These are phyloP conservation scores for Schrenkiella parvula DNA, from an alignment of 345 rosid genomes.

Conservation along the genomic window DNA sequence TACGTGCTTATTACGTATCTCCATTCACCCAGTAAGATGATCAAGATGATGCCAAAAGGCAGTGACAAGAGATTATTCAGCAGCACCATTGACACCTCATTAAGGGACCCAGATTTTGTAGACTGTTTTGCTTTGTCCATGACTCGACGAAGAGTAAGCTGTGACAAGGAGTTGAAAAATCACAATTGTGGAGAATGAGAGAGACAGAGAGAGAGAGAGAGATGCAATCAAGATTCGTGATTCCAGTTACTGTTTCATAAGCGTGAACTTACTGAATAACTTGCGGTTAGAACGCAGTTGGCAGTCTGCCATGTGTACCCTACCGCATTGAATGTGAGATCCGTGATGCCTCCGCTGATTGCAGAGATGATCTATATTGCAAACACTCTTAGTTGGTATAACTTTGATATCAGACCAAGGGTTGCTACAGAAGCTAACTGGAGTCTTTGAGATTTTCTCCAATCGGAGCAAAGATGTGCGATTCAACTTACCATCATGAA, in stretches of 20 bases:
- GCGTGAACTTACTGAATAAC: conserved; percentile 62
- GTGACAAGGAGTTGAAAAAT: conserved; percentile 10
- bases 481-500: conserved; percentile 64
- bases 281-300: conserved; percentile 82
- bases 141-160: conserved; percentile 73
- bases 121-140: conserved; percentile 91
- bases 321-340: conserved; percentile 66
- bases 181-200: not conserved
- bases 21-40: conserved; percentile 69
- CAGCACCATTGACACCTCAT: conserved; percentile 89
- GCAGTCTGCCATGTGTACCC: conserved; percentile 82
- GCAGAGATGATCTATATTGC: conserved; percentile 79
- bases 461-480: not conserved
- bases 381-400: conserved; percentile 6
- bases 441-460: not conserved
- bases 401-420: not conserved
- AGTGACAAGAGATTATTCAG: conserved; percentile 80
- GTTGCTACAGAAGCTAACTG: not conserved
- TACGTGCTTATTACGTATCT: conserved; percentile 66
- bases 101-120: conserved; percentile 69
- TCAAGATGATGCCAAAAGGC: conserved; percentile 65
- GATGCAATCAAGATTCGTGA: conserved; percentile 5
- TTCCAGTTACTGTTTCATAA: not conserved
- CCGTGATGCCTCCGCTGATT: conserved; percentile 74
- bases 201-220: not conserved